Percentiles rank a stretch among this genome's conserved stretches.
Conservation (phyloP, 2,329 filamentous ascomycete species). For the Beauveria pseudobassiana region DNA sequence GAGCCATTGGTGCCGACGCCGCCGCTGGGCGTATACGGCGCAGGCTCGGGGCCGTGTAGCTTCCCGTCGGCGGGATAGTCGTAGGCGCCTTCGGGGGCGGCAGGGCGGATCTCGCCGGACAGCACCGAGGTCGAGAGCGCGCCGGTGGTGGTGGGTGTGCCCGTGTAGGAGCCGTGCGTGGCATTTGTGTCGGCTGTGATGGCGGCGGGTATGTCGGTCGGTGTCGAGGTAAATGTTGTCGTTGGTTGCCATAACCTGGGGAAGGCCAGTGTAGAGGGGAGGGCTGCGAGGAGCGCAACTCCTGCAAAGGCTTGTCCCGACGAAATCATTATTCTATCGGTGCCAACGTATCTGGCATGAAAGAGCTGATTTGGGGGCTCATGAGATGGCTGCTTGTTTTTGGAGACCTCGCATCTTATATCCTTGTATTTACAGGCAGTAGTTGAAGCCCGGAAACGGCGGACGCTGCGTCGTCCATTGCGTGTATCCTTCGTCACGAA, state of each 20-base stretch:
- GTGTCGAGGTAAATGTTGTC: background rate
- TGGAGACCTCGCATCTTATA: too few relatives aligned
- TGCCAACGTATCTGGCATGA: background rate
- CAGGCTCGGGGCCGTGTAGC: conserved; percentile 59
- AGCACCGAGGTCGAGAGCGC: conserved; percentile 53
- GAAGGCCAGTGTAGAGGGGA: background rate
- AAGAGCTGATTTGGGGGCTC: too few relatives aligned
- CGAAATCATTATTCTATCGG: background rate
- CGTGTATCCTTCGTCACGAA: background rate
- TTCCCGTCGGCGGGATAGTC: conserved; percentile 65
- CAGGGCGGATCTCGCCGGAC: conserved; percentile 42
- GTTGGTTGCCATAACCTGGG: background rate
- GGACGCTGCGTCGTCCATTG: background rate
- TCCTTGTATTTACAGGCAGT: background rate
- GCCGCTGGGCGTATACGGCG: conserved; percentile 64
- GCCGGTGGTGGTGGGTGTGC: conserved; percentile 61
- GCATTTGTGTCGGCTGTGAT: background rate
- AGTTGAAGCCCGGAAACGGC: background rate
- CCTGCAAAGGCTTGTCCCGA: background rate
- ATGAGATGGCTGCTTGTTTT: background rate
- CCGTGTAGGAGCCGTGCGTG: conserved; percentile 58
- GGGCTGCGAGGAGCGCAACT: background rate
- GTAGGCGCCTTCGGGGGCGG: conserved; percentile 46
- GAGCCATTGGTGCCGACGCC: conserved; percentile 74
- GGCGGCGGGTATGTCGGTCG: background rate